Base-by-base conservation (phyloP, 805 yeast genomes). In the Grigorovia jiainica region DNA sequence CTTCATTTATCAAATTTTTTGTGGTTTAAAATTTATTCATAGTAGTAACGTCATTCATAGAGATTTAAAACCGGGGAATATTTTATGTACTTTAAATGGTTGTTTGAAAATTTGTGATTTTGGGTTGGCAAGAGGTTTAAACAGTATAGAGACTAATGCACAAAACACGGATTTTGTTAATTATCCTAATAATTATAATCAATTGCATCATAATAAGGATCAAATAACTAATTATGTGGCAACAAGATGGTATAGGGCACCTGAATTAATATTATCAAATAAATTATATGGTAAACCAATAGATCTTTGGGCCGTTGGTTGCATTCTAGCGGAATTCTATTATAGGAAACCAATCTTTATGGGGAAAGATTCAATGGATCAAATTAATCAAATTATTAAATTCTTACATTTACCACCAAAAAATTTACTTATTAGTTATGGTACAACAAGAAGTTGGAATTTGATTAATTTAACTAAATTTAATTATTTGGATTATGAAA, bases 241-340 rank as follows among this genome's bases (percentile, higher is more conserved):
- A 0, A 89, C 97, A 0, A 66, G 97, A 44, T 89, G 96, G 95
- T 89, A 89, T 55, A 69, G 97, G 36, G 96, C 97, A 0, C 97
- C 97, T 0, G 97, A 89, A 54, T 68, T 89, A 38, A 75, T 89
- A 35, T 61, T 87, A 27, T 72, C 83, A 9, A 69, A 73, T 43
- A 71, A 68, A 40, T 54, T 51, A 15, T 86, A 86, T 55, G 72
- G 78, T 3, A 82, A 82, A 43, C 70, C 76, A 2, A 82, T 89
- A 37, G 97, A 89, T 59, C 69, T 89, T 68, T 89, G 97, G 97
- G 87, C 96, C 0, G 76, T 81, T 8, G 97, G 97, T 1, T 89
- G 97, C 55, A 87, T 89, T 8, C 63, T 87, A 45, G 95, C 81
- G 2, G 97, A 89, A 59, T 66, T 89, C 38, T 84, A 82, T 48